Conservation (phyloP, 768 basidiomycete genomes). For the Pluteus cervinus region DNA sequence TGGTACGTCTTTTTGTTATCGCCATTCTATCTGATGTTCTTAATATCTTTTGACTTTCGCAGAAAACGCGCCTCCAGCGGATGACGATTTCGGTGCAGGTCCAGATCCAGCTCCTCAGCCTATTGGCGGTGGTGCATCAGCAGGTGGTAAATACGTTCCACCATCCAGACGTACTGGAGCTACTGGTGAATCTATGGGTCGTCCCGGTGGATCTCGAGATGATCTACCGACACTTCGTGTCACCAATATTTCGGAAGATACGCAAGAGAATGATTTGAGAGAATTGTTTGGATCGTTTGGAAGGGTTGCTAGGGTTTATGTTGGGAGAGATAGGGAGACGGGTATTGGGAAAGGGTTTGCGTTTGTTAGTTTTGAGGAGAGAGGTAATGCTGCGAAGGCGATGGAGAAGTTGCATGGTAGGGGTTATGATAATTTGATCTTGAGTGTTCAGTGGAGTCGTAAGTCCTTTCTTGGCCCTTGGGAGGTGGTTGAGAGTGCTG, state of each 20-base stretch:
- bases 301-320: conserved; percentile 82
- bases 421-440: conserved; percentile 89
- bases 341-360: conserved; percentile 95
- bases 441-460: conserved; percentile 62
- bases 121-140: conserved; percentile 27
- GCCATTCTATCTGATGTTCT: not conserved
- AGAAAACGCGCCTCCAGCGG: conserved; percentile 29
- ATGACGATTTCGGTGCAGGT: conserved; percentile 31
- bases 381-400: conserved; percentile 73
- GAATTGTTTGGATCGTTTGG: conserved; percentile 88
- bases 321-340: conserved; percentile 92
- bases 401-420: conserved; percentile 89
- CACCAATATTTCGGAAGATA: conserved; percentile 95
- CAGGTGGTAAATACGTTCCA: conserved; percentile 85
- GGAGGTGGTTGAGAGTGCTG: no score
- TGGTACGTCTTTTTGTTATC: no score
- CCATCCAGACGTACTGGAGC: conserved; percentile 81
- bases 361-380: conserved; percentile 92
- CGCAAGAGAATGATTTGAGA: conserved; percentile 88
- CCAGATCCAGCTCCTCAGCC: conserved; percentile 31
- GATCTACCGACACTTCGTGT: conserved; percentile 96
- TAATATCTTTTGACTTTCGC: conserved; percentile 1
- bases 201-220: conserved; percentile 59
- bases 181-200: conserved; percentile 80
- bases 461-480: conserved; percentile 24